These are phyloP conservation scores for Phytophthora palmivora DNA, from an alignment of 352 stramenopile genomes.

Conservation along the genomic window DNA sequence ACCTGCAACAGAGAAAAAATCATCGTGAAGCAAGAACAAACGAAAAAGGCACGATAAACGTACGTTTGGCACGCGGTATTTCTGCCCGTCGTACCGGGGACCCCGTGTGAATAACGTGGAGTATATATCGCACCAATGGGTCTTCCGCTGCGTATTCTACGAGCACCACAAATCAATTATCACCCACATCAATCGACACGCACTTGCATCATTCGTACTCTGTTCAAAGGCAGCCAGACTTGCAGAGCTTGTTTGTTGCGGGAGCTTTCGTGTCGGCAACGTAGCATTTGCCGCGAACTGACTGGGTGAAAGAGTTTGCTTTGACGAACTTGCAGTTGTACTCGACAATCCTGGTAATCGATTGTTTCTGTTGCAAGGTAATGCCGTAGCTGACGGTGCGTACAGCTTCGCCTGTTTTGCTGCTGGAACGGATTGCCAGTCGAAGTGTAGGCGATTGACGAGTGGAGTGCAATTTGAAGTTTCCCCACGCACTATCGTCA, in stretches of 20 bases:
- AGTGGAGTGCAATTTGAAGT: neutral
- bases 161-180: neutral
- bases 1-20: conserved; percentile 14
- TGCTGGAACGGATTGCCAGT: conserved; percentile 26
- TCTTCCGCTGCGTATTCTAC: conserved; percentile 59
- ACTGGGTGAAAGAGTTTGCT: conserved; percentile 5
- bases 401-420: conserved; percentile 28
- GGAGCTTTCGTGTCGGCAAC: neutral
- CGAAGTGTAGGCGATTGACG: conserved; percentile 22
- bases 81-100: conserved; percentile 37
- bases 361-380: neutral
- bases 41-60: conserved; percentile 2
- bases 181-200: neutral
- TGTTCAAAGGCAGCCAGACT: conserved; percentile 22
- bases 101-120: conserved; percentile 48
- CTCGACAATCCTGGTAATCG: neutral
- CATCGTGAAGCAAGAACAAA: conserved; percentile 3
- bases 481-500: neutral
- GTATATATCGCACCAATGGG: conserved; percentile 49
- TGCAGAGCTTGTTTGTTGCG: neutral
- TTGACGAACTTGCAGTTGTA: neutral
- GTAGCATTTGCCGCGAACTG: neutral
- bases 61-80: conserved; percentile 47
- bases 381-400: conserved; percentile 4
- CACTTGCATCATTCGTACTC: conserved; percentile 16